Percentiles rank a stretch among this genome's conserved stretches.
phyloP scores from a whole-genome alignment of 345 rosid genomes.

The Conringia planisiliqua region DNA sequence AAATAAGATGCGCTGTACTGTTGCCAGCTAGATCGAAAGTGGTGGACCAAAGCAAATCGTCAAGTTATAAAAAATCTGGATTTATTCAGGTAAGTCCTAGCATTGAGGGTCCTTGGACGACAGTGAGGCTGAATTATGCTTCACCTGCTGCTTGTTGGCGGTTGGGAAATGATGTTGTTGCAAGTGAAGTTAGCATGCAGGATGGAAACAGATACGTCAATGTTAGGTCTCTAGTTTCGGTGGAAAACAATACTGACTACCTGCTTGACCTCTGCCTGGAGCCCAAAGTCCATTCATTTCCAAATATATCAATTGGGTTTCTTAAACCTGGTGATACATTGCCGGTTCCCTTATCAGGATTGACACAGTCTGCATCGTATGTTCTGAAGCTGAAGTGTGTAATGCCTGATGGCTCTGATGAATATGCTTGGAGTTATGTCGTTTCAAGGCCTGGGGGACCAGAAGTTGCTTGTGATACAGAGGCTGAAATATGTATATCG shows the following conservation, averaged over 20 bases:
- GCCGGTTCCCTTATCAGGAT: conserved; percentile 72
- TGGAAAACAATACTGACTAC: conserved; percentile 65
- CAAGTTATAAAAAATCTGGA: conserved; percentile 55
- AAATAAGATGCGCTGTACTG: conserved; percentile 70
- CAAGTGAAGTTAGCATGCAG: conserved; percentile 84
- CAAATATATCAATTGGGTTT: conserved; percentile 57
- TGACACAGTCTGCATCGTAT: conserved; percentile 57
- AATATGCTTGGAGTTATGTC: conserved; percentile 85
- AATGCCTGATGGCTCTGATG: conserved; percentile 37
- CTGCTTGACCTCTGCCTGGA: conserved; percentile 65
- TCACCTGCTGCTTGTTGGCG: conserved; percentile 99
- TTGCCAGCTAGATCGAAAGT: conserved; percentile 52
- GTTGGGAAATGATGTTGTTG: conserved; percentile 85
- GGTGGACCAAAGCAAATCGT: conserved; percentile 40
- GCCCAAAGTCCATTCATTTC: conserved; percentile 40
- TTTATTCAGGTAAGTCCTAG: conserved; percentile 92
- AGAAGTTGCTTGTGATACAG: conserved; percentile 34
- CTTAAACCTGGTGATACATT: conserved; percentile 66
- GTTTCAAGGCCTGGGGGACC: conserved; percentile 42
- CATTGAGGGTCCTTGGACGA: conserved; percentile 91
- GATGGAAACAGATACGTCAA: conserved; percentile 81
- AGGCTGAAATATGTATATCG: conserved; percentile 65
- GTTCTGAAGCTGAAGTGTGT: conserved; percentile 65
- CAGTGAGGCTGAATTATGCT: conserved; percentile 91
- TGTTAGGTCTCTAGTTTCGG: conserved; percentile 83